These are phyloP conservation scores for Anthoceros angustus DNA, from an alignment of 225 moss, liverwort and hornwort species.

Conservation along the genomic window DNA sequence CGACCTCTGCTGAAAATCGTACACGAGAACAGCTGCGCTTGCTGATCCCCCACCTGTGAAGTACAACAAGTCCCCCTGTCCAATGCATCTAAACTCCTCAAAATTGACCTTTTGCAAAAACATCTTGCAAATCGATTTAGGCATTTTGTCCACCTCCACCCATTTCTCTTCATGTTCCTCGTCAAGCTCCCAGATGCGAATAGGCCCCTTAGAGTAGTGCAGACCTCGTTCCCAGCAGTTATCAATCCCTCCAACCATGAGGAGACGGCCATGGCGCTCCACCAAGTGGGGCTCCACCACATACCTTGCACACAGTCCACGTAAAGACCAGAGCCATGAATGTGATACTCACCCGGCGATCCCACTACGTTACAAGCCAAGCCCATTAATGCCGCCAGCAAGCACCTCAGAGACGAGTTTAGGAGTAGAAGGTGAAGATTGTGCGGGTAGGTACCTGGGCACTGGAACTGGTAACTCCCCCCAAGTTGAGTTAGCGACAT, in stretches of 20 bases:
- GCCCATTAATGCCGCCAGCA: not conserved
- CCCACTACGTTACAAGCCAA: not conserved
- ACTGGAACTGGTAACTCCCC: slow-evolving; percentile 22
- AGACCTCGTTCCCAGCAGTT: slow-evolving; percentile 17
- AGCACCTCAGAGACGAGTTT: not conserved
- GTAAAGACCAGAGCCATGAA: not conserved
- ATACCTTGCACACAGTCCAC: slow-evolving; percentile 1
- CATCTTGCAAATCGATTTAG: slow-evolving; percentile 14
- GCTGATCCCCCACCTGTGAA: slow-evolving; percentile 12
- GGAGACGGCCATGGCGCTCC: slow-evolving; percentile 13
- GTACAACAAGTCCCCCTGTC: slow-evolving; percentile 15
- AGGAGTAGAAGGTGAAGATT: not conserved
- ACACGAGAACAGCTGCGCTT: slow-evolving; percentile 18
- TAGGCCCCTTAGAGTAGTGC: slow-evolving; percentile 16
- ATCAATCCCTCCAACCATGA: slow-evolving; percentile 21
- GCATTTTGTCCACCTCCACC: slow-evolving; percentile 21
- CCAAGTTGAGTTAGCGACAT: slow-evolving; percentile 13
- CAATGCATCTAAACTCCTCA: slow-evolving; percentile 24
- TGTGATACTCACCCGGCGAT: no score
- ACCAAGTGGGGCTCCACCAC: slow-evolving; percentile 29
- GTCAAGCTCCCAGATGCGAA: slow-evolving; percentile 25
- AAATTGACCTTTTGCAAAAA: slow-evolving; percentile 12
- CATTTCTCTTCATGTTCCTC: slow-evolving; percentile 13
- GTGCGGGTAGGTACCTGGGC: not conserved
- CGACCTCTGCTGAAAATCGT: slow-evolving; percentile 7